A percentile compares a stretch with the other conserved stretches of the same genome.
phyloP scores from a whole-genome alignment of 352 stramenopile genomes.

The Pythium sp. region DNA sequence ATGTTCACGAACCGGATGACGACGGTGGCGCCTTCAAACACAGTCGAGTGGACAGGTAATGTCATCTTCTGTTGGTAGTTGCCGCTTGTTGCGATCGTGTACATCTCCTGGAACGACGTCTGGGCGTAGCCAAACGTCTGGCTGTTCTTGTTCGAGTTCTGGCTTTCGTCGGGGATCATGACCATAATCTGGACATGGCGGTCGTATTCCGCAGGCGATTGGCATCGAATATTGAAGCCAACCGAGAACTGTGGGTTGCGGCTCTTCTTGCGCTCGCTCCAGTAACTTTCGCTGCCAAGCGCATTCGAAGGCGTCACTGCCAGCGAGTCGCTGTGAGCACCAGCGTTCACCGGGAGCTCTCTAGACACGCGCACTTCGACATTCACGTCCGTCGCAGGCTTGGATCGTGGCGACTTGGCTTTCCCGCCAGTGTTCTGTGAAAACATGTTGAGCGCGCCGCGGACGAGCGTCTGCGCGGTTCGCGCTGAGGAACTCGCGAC shows the following conservation, averaged over 20 bases:
- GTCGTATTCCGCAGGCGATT: constrained; percentile 41
- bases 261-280: constrained; percentile 65
- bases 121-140: constrained; percentile 70
- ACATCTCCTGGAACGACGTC: constrained; percentile 81
- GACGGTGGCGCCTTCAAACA: constrained; percentile 59
- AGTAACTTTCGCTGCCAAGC: constrained; percentile 59
- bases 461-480: constrained; percentile 70
- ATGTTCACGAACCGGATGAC: constrained; percentile 60
- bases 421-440: constrained; percentile 29
- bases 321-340: background rate
- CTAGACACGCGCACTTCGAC: constrained; percentile 60
- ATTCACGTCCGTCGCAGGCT: constrained; percentile 58
- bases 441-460: constrained; percentile 72
- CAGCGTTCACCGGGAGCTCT: constrained; percentile 34
- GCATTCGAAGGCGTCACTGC: constrained; percentile 10
- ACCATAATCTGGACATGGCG: constrained; percentile 75
- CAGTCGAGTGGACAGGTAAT: constrained; percentile 60
- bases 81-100: constrained; percentile 55
- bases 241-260: constrained; percentile 67
- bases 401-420: constrained; percentile 44
- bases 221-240: constrained; percentile 58
- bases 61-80: constrained; percentile 61
- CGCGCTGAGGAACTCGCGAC: constrained; percentile 41
- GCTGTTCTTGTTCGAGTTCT: constrained; percentile 55
- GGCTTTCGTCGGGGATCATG: constrained; percentile 76